Percentiles rank a stretch among this genome's conserved stretches.
Evolutionary conservation across 139 green algal species (phyloP).

Genomic region (Mychonastes homosphaera): DNA sequence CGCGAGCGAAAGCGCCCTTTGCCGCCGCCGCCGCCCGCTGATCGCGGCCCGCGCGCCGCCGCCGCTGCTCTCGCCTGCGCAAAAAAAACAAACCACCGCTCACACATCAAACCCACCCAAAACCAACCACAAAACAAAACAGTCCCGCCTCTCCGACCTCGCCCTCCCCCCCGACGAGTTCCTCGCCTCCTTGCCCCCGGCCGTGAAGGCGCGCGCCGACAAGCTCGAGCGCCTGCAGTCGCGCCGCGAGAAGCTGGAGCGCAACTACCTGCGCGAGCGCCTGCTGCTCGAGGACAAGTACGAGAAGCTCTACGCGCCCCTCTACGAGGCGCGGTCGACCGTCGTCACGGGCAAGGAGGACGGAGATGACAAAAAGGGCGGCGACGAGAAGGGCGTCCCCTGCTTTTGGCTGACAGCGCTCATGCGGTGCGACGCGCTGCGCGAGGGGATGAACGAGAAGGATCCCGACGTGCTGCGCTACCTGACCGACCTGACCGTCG

Average conservation of each 20-base stretch:
- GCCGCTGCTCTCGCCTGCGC: too few species aligned
- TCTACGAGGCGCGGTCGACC: slow-evolving; percentile 58
- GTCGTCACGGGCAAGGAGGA: slow-evolving; percentile 56
- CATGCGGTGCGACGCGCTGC: slow-evolving; percentile 51
- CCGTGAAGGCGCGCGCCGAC: too few species aligned
- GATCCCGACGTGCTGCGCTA: slow-evolving; percentile 76
- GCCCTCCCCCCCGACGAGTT: too few species aligned
- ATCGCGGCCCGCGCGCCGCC: too few species aligned
- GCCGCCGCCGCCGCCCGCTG: too few species aligned
- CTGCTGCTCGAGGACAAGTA: slow-evolving; percentile 66
- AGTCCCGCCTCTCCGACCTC: too few species aligned
- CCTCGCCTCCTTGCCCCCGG: too few species aligned
- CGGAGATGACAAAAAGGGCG: slow-evolving; percentile 25
- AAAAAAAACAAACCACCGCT: too few species aligned
- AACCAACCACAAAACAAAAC: too few species aligned
- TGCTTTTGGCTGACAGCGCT: slow-evolving; percentile 80
- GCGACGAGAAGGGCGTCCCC: slow-evolving; percentile 69
- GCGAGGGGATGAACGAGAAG: slow-evolving; percentile 65
- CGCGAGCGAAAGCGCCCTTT: too few species aligned
- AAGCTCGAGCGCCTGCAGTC: slow-evolving; percentile 49
- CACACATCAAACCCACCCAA: too few species aligned
- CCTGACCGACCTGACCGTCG: slow-evolving; percentile 60
- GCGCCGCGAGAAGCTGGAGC: slow-evolving; percentile 58
- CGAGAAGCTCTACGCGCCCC: slow-evolving; percentile 59
- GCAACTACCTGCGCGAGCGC: slow-evolving; percentile 52